Base-by-base conservation (phyloP, 306 rosid species). In the Carpinus viminea region DNA sequence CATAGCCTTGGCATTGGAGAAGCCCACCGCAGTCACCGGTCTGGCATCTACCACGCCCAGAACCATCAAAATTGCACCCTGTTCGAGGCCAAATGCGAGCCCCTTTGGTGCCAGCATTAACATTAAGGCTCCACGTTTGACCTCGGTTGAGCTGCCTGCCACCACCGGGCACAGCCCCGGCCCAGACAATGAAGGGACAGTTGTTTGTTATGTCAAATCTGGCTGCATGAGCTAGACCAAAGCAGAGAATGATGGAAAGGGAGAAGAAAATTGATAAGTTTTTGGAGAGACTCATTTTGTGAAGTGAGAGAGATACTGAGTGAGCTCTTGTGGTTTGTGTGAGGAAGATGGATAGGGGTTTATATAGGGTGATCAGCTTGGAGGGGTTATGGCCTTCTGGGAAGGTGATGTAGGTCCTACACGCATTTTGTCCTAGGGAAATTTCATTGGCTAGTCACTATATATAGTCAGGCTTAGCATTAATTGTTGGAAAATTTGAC, bases 31-130 rank as follows among this genome's bases (percentile, higher is more conserved):
- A 93, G 51, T 91, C 97, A 1, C 96, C 96, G 0, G 97, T 90
- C 17, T 68, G 38, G 48, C 97, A 93, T 1, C 5, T 41, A 28
- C 47, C 72, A 3, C 28, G 51, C 0, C 46, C 47, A 1, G 24
- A 41, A 24, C 62, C 70, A 48, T 90, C 89, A 13, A 90, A 90
- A 59, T 75, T 86, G 88, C 97, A 90, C n/a, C 81, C 80, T 45
- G 97, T 93, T 38, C 96, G 87, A 2, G 89, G 91, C 97, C 97
- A 93, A 1, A 93, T 86, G 70, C 96, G 90, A 45, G 78, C 90
- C 3, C 26, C 56, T 1, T 0, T 43, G 0, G 89, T 75, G 64
- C 94, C 96, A 0, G 78, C 48, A 0, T 52, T 28, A 34, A 83
- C 77, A 43, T 81, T 82, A 11, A 93, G 2, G 26, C 26, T 62